These are phyloP conservation scores for Borealophlyctis nickersoniae DNA, from an alignment of 192 early-diverging fungal species.

Conservation along the genomic window DNA sequence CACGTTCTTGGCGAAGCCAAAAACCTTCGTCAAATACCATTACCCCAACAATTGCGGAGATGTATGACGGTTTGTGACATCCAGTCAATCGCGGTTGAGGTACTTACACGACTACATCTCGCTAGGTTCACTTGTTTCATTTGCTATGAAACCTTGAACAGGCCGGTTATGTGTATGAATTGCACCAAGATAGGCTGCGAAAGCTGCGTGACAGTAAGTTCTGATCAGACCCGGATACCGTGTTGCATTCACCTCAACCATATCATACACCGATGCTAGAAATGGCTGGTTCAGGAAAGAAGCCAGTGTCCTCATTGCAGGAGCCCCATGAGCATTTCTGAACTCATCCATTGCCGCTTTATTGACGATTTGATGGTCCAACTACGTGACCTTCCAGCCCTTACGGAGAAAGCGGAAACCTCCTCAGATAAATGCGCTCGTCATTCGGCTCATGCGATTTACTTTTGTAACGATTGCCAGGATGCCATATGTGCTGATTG, in stretches of 20 bases:
- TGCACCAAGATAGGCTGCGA: conserved; percentile 51
- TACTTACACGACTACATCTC: too few species aligned
- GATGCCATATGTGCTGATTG: conserved; percentile 47
- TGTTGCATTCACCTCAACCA: not conserved
- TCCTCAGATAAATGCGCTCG: conserved; percentile 12
- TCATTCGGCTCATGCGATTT: conserved; percentile 34
- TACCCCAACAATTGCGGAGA: too few species aligned
- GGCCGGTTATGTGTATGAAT: conserved; percentile 42
- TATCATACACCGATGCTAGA: conserved; percentile 21
- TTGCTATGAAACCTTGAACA: conserved; percentile 40
- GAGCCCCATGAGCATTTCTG: conserved; percentile 9
- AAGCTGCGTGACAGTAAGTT: conserved; percentile 35
- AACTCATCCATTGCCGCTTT: conserved; percentile 47
- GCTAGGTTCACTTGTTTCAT: conserved; percentile 54
- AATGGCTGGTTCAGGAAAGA: conserved; percentile 39
- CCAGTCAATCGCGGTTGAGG: too few species aligned
- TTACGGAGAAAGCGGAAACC: conserved; percentile 12
- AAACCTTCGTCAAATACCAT: too few species aligned
- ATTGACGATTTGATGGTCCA: conserved; percentile 44
- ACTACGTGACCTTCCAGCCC: conserved; percentile 21
- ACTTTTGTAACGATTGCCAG: conserved; percentile 44
- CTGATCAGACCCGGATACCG: too few species aligned
- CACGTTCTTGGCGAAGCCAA: too few species aligned
- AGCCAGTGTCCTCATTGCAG: conserved; percentile 50
- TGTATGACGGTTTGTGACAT: too few species aligned